Conservation (phyloP, 2,329 filamentous ascomycete genomes). For the Diplodia scrobiculata region DNA sequence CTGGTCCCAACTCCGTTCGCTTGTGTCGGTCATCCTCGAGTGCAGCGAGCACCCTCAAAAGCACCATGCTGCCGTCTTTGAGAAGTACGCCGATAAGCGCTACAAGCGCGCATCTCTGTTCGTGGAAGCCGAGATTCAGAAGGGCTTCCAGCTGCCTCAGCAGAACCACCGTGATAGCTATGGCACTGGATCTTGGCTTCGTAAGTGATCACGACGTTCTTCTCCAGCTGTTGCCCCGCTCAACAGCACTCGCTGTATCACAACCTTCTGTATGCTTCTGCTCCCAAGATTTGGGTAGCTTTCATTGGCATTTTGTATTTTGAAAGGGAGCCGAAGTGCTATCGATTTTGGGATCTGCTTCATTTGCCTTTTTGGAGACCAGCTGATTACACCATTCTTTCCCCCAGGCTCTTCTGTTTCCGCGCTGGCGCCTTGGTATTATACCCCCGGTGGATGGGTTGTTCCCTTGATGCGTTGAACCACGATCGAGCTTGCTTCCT, state of each 20-base stretch:
- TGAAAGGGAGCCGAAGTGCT: neutral
- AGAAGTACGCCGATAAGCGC: constrained; percentile 86
- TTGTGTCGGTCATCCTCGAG: constrained; percentile 78
- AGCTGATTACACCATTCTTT: constrained; percentile 17
- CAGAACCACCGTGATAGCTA: constrained; percentile 36
- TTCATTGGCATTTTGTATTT: constrained; percentile 12
- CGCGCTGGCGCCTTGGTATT: constrained; percentile 2
- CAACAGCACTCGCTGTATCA: neutral
- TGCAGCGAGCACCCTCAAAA: constrained; percentile 79
- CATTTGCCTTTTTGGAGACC: constrained; percentile 2
- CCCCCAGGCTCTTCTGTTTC: constrained; percentile 4
- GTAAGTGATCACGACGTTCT: constrained; percentile 6
- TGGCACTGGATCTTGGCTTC: constrained; percentile 11
- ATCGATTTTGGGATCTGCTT: constrained; percentile 6
- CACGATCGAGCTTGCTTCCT: constrained; percentile 1
- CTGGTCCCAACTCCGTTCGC: constrained; percentile 74
- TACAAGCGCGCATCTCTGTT: constrained; percentile 83
- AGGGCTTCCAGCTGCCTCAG: constrained; percentile 58
- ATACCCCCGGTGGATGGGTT: constrained; percentile 14
- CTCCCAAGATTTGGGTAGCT: constrained; percentile 1
- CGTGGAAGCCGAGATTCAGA: constrained; percentile 72
- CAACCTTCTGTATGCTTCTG: constrained; percentile 1
- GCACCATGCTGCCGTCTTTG: constrained; percentile 84
- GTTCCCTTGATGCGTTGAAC: neutral
- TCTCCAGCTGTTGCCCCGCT: neutral